Base-by-base conservation (phyloP, 495 filamentous ascomycete genomes). In the Neurospora hispaniola region DNA sequence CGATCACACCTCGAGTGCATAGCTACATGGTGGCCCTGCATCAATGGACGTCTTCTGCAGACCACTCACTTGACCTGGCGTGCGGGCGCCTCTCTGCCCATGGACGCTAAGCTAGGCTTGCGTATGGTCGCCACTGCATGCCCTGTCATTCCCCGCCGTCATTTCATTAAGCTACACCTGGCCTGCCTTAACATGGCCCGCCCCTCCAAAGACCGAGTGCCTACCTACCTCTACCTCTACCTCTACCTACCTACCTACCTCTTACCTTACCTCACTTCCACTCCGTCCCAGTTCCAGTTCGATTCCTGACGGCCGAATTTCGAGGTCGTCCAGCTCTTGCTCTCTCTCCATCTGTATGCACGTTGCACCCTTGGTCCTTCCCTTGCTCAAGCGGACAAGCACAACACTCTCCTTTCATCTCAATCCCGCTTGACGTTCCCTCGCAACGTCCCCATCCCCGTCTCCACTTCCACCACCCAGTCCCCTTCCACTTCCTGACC, bases 81-180 rank as follows among this genome's bases (percentile, higher is more conserved):
- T 73, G 75, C 73, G 75, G 74, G 74, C 77, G 73, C 77, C 76
- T 70, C 73, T 72, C 75, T 77, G 75, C 71, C 75, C 75, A 73
- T n/a, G n/a, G n/a, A n/a, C 77, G 70, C 75, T 71, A 76, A 71
- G 76, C 77, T 75, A 70, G 73, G 76, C 78, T 78, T 74, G 78
- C 77, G 78, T 75, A 72, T 74, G 78, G 78, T 79, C 75, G 79
- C 76, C 79, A 79, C 79, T 78, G 72, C 72, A 74, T 73, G 77
- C 78, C 78, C 79, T 80, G 76, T 77, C 76, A 71, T 78, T 80
- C 79, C 79, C 79, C 78, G 79, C 79, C 79, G 75, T 80, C 79
- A 77, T 79, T 79, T 79, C 78, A 79, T 75, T 75, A 74, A 77
- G 79, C 79, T 77, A 79, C 54, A 79, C 54, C 54, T 66, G 54